Conservation (phyloP, 2,329 filamentous ascomycete species). For the Ophiostoma populinum region DNA sequence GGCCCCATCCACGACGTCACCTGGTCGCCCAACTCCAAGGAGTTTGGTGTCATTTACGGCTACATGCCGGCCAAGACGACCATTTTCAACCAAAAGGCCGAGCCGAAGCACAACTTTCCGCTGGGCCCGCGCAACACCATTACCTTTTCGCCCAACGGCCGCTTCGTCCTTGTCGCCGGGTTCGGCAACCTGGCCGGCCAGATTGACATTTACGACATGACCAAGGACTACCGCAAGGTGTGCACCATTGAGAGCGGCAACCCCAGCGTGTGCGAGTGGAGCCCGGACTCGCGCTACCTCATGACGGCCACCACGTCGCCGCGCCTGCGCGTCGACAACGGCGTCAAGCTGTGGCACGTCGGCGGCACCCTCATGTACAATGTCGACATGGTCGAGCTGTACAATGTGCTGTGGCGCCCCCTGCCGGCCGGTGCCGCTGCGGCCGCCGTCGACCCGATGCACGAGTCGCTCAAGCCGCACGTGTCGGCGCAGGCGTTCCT, state of each 20-base stretch:
- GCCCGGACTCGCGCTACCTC: slow-evolving; percentile 86
- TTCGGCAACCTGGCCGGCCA: slow-evolving; percentile 96
- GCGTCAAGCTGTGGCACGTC: slow-evolving; percentile 88
- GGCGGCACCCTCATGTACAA: slow-evolving; percentile 82
- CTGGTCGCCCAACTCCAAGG: slow-evolving; percentile 96
- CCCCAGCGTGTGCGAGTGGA: slow-evolving; percentile 93
- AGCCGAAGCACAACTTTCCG: slow-evolving; percentile 69
- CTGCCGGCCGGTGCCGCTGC: slow-evolving; percentile 20
- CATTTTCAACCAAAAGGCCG: slow-evolving; percentile 83
- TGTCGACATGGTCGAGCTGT: slow-evolving; percentile 86
- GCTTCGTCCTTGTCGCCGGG: slow-evolving; percentile 83
- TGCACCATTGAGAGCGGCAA: slow-evolving; percentile 91
- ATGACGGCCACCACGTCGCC: slow-evolving; percentile 96
- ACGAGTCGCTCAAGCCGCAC: slow-evolving; percentile 60
- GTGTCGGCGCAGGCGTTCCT: slow-evolving; percentile 68
- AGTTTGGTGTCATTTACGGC: slow-evolving; percentile 94
- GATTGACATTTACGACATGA: slow-evolving; percentile 93
- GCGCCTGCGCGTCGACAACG: slow-evolving; percentile 88
- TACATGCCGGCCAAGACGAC: slow-evolving; percentile 99
- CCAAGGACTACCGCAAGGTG: slow-evolving; percentile 85
- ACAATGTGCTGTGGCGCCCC: slow-evolving; percentile 79
- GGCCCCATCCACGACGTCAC: slow-evolving; percentile 88
- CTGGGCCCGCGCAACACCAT: slow-evolving; percentile 87
- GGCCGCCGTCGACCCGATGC: slow-evolving; percentile 50
- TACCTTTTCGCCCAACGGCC: slow-evolving; percentile 79